phyloP scores from a whole-genome alignment of 2,329 filamentous ascomycete genomes.

The Colletotrichum coccodes region DNA sequence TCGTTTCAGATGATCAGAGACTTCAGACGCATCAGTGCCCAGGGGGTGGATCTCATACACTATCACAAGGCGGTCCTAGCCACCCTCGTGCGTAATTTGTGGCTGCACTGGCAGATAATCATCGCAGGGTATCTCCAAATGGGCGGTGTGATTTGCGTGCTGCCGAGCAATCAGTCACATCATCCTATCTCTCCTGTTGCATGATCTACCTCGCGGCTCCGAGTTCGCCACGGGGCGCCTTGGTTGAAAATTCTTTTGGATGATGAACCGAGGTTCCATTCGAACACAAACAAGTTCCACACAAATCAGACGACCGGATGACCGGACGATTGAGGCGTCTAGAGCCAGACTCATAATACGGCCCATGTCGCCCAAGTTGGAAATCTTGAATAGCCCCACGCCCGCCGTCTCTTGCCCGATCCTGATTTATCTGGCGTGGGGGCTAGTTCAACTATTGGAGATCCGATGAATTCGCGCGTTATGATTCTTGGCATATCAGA shows the following conservation, averaged over 20 bases:
- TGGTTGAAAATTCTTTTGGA: background rate
- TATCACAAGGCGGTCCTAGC: conserved; percentile 8
- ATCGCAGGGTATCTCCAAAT: background rate
- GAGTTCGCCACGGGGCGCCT: conserved; percentile 1
- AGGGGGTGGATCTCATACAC: conserved; percentile 5
- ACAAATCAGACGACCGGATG: background rate
- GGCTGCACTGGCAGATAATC: background rate
- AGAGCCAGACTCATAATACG: background rate
- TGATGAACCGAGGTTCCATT: background rate
- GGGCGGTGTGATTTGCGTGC: background rate
- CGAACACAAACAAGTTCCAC: background rate
- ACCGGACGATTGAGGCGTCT: background rate
- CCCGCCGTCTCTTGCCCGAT: background rate
- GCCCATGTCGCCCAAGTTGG: background rate
- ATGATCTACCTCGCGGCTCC: conserved; percentile 15
- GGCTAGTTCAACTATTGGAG: background rate
- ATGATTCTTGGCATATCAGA: too few relatives aligned
- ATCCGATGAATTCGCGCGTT: background rate
- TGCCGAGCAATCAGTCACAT: background rate
- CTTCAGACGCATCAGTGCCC: conserved; percentile 29
- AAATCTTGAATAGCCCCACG: background rate
- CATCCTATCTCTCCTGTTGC: background rate
- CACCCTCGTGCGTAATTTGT: conserved; percentile 10
- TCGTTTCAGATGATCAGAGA: conserved; percentile 29
- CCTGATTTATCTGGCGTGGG: too few relatives aligned